Evolutionary conservation across 225 moss, liverwort and hornwort species (phyloP), one percentile per base, ranked within the genome.

Genomic region (Polytrichum commune): DNA sequence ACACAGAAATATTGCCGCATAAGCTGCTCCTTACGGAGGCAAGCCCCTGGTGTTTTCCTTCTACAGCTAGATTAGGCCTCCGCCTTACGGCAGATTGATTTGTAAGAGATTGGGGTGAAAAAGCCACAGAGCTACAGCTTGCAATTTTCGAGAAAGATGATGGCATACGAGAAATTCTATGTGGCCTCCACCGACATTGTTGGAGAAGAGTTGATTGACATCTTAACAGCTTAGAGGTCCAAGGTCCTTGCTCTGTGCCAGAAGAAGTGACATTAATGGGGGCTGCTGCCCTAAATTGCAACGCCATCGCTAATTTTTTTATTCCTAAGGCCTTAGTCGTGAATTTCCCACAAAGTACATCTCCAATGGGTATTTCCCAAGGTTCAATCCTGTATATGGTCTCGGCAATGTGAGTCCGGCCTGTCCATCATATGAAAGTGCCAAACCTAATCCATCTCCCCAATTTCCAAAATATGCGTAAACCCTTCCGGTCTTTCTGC

Each of bases 201-300:
- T 83, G 75, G 25, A 80, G 46, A 61, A 69, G 22, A 62, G 73
- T 67, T 33, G 73, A 64, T 16, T 80, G 83, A 23, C 71, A 83
- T 23, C 62, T 64, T 76, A 82, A 73, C 22, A 24, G 61, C 62
- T 26, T 69, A 56, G 23, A 22, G 69, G 33, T 54, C 6, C 32
- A 57, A 56, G 53, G 70, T 55, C 62, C 62, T 4, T 55, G 70
- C 19, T 26, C 68, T 35, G 63, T 69, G 56, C 10, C 27, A 66
- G 26, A 55, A 66, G 26, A 60, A 66, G 73, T 57, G 58, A 7
- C 26, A 61, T 7, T 62, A 0, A 65, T 7, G 46, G 4, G 18
- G 73, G 63, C 8, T 24, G 53, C 73, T 30, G 64, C 78, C 83
- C 73, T 56, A 56, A 68, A 57, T 24, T 67, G 63, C 68, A 73